Evolutionary conservation across 306 rosid genomes (phyloP), one percentile per base, ranked within the genome.

Genomic region (Dryas alaskensis): DNA sequence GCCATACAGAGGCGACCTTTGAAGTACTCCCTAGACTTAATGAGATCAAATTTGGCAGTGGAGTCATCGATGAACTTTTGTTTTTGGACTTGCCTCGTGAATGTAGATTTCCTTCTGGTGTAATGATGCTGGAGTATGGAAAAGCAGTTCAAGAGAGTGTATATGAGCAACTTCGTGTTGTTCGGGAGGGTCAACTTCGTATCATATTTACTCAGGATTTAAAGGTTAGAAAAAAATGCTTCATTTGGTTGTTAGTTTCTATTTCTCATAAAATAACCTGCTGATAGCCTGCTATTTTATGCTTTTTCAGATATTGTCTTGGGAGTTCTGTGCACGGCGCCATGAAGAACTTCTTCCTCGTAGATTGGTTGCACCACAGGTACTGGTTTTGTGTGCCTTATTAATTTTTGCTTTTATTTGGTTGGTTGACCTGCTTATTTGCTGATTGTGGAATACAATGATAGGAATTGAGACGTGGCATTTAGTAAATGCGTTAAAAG

Each of bases 311-410:
- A 95, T 95, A 58, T 78, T 88, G 67, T 84, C 93, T 60, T 95
- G 99, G 99, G 98, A 92, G 71, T 95, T 95, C 70, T 95, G 99
- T 84, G 99, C 95, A 8, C 84, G 87, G 65, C 93, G 91, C 65
- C 98, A 95, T 73, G 99, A 95, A 90, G 98, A 92, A 79, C 99
- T 95, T 85, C 92, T 95, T 76, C 96, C 97, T 67, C 90, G 99
- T 70, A 90, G 92, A 83, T 73, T 87, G 85, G 96, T 95, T 84
- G 92, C 96, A 27, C 98, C 98, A 27, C 99, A 90, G 99, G 99
- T 95, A 88, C 78, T 71, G 55, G 3, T 46, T 81, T 17, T 79
- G 51, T 64, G 43, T n/a, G 10, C 71, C 47, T 44, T 55, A 46
- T 52, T n/a, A 58, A 11, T 40, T 65, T 55, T 52, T 44, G 11